Base-by-base conservation (phyloP, 805 yeast genomes). In the Suhomyces emberorum region DNA sequence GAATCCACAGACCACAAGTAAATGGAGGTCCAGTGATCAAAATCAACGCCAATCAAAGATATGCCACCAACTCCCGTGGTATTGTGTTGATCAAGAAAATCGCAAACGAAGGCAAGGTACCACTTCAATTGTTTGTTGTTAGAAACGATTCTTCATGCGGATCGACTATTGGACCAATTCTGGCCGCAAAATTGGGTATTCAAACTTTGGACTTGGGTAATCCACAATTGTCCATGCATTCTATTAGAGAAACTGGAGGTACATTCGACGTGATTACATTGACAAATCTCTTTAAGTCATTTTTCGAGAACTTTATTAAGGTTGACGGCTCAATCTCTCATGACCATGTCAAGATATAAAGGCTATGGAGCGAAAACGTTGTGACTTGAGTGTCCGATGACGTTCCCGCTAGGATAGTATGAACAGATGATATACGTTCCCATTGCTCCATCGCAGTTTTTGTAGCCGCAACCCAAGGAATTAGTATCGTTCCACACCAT, bases 71-170 rank as follows among this genome's bases (percentile, higher is more conserved):
- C 61, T 81, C 95, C 10, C 83, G 89, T 0, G 98, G 98, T 19
- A 74, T 88, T 39, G 86, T 88, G 3, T 60, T 91, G 36, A 49
- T 91, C 33, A 83, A 88, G 55, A 72, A 79, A 43, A 61, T 84
- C 34, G 97, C 95, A 3, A 73, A 79, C 32, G 50, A 52, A 18
- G 81, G 79, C 3, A 63, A 75, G 48, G 82, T 85, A n/a, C 96
- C 97, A 12, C 62, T 91, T 43, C 98, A 91, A 61, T 61, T 88
- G 38, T 88, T 91, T 65, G 97, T 89, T n/a, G 95, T 84, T 18
- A 76, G 91, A 38, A 93, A 91, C 58, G 95, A 85, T 54, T 80
- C 95, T 2, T 87, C 96, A 3, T 91, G 98, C 63, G 98, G 98
- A 3, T 83, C 95, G 1, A 91, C 98, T 1, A 91, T 91, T 52